A percentile compares a stretch with the other conserved stretches of the same genome.
phyloP scores from a whole-genome alignment of 2,329 filamentous ascomycete species.

The Aspergillus amoenus region DNA sequence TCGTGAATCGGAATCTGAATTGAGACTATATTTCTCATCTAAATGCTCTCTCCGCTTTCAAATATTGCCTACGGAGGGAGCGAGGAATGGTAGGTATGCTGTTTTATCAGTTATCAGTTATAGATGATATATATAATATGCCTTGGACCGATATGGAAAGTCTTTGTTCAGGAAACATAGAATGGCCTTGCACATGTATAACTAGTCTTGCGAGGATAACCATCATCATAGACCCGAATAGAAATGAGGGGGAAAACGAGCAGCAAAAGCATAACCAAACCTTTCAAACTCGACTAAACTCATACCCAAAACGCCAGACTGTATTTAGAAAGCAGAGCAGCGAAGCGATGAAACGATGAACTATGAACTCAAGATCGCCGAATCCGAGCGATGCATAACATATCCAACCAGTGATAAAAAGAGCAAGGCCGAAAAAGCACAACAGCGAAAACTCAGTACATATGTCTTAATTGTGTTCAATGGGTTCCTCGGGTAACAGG shows the following conservation, averaged over 20 bases:
- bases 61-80: neutral
- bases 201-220: no score
- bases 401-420: neutral
- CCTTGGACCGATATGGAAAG: neutral
- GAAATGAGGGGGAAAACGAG: neutral
- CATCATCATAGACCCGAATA: neutral
- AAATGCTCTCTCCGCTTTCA: neutral
- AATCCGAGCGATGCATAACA: neutral
- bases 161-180: no score
- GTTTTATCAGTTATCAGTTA: neutral
- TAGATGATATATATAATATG: neutral
- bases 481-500: slow-evolving; percentile 76
- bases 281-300: neutral
- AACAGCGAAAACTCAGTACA: neutral
- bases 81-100: neutral
- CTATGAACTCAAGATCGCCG: neutral
- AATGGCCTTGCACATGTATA: no score
- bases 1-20: neutral
- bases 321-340: neutral
- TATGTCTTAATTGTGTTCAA: slow-evolving; percentile 60
- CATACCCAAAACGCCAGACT: slow-evolving; percentile 3
- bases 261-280: neutral
- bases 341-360: neutral
- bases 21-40: neutral
- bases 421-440: neutral